These are phyloP conservation scores for Plasmodium sp. DNA, from an alignment of 169 alveolate species.

Conservation along the genomic window DNA sequence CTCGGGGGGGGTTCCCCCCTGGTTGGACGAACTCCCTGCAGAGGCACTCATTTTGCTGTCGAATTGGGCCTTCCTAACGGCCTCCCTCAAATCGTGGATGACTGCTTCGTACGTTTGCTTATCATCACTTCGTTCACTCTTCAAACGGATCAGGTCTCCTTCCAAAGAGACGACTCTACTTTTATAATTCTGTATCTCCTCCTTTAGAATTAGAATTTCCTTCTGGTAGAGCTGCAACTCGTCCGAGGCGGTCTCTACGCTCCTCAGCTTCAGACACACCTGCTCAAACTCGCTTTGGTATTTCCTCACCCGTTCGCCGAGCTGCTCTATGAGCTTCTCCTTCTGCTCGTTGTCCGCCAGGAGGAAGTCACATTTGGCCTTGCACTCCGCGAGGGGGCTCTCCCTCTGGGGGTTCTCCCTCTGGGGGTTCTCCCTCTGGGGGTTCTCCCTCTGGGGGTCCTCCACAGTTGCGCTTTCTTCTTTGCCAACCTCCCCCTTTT, in stretches of 20 bases:
- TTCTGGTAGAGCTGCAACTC: constrained; percentile 17
- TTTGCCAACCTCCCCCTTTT: not conserved
- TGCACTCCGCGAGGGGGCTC: not conserved
- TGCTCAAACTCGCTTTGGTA: constrained; percentile 41
- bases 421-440: not conserved
- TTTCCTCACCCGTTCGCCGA: constrained; percentile 14
- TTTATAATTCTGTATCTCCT: constrained; percentile 45
- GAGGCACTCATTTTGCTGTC: constrained; percentile 21
- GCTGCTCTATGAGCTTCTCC: constrained; percentile 57
- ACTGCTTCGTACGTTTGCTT: constrained; percentile 16
- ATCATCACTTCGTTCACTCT: constrained; percentile 38
- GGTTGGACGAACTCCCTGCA: not conserved
- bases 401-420: not conserved
- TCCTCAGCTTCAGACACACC: constrained; percentile 6
- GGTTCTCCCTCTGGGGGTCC: not conserved
- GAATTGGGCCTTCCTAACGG: constrained; percentile 17
- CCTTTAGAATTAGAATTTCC: constrained; percentile 47
- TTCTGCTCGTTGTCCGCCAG: constrained; percentile 35
- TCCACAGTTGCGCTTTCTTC: not conserved
- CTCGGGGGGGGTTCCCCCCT: not conserved
- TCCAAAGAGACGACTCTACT: constrained; percentile 7
- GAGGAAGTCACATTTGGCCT: constrained; percentile 8
- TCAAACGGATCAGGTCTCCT: constrained; percentile 24
- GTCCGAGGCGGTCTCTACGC: constrained; percentile 4
- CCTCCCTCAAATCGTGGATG: constrained; percentile 24